These are phyloP conservation scores for Cryomyces antarcticus DNA, from an alignment of 495 filamentous ascomycete genomes.

Conservation along the genomic window DNA sequence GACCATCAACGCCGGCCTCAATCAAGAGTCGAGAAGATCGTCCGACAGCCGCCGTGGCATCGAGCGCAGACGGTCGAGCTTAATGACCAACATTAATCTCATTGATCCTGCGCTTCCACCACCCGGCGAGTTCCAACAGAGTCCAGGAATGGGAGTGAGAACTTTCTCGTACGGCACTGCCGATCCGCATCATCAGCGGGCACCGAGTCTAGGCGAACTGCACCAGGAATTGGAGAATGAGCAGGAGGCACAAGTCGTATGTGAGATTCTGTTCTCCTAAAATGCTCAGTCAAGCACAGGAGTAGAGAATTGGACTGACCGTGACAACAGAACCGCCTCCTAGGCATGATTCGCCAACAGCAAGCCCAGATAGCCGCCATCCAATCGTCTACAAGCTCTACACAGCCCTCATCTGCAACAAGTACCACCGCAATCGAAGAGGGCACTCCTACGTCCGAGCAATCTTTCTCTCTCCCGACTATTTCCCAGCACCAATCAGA, in stretches of 20 bases:
- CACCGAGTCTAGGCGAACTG: conserved; percentile 79
- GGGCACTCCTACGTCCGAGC: conserved; percentile 42
- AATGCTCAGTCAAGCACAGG: neutral
- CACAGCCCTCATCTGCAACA: neutral
- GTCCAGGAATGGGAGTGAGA: conserved; percentile 2
- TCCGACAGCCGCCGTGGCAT: conserved; percentile 26
- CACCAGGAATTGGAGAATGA: conserved; percentile 91
- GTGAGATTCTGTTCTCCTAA: conserved; percentile 6
- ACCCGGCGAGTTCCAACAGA: conserved; percentile 36
- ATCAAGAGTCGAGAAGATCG: conserved; percentile 35
- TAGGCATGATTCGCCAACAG: conserved; percentile 74
- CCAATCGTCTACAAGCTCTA: conserved; percentile 32
- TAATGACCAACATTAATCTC: conserved; percentile 53
- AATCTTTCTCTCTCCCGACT: conserved; percentile 30
- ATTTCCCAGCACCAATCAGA: conserved; percentile 8
- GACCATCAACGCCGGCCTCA: conserved; percentile 46
- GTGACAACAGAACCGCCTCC: conserved; percentile 50
- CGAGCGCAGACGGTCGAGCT: conserved; percentile 40
- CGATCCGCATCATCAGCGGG: conserved; percentile 26
- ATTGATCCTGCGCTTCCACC: conserved; percentile 42
- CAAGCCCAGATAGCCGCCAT: conserved; percentile 50
- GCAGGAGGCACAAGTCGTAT: conserved; percentile 82
- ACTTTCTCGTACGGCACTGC: conserved; percentile 4
- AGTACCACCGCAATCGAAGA: conserved; percentile 42
- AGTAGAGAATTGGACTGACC: neutral